phyloP scores from a whole-genome alignment of 129 eudicot species.

The Centrapalus pauciflorus region DNA sequence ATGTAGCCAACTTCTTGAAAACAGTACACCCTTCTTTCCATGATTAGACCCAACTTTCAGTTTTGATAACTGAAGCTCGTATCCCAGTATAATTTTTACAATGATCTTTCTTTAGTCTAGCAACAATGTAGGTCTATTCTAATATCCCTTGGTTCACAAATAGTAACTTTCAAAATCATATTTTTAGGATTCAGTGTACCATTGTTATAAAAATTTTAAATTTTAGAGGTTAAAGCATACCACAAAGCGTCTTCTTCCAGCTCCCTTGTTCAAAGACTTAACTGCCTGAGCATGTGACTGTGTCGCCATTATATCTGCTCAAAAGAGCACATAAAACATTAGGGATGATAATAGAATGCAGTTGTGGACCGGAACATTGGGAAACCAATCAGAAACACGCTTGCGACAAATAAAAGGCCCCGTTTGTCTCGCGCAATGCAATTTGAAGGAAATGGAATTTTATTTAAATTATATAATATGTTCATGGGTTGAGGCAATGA shows the following conservation, averaged over 20 bases:
- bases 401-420: too few relatives aligned
- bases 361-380: neutral
- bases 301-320: slow-evolving; percentile 59
- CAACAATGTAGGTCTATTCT: neutral
- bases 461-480: too few relatives aligned
- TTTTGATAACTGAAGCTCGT: neutral
- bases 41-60: neutral
- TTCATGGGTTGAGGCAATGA: too few relatives aligned
- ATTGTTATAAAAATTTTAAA: neutral
- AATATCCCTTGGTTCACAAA: too few relatives aligned
- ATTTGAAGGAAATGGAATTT: too few relatives aligned
- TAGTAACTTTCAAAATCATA: too few relatives aligned
- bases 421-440: too few relatives aligned
- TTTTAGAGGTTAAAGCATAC: slow-evolving; percentile 23
- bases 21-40: neutral
- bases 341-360: neutral
- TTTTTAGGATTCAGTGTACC: too few relatives aligned
- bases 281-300: slow-evolving; percentile 57
- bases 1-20: neutral
- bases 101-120: neutral
- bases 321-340: neutral
- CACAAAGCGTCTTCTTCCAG: slow-evolving; percentile 77
- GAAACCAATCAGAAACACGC: neutral
- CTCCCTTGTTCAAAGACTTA: slow-evolving; percentile 65
- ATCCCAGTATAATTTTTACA: neutral